These are phyloP conservation scores for Anthracocystis setariae DNA, from an alignment of 1,284 basidiomycete species.

Conservation along the genomic window DNA sequence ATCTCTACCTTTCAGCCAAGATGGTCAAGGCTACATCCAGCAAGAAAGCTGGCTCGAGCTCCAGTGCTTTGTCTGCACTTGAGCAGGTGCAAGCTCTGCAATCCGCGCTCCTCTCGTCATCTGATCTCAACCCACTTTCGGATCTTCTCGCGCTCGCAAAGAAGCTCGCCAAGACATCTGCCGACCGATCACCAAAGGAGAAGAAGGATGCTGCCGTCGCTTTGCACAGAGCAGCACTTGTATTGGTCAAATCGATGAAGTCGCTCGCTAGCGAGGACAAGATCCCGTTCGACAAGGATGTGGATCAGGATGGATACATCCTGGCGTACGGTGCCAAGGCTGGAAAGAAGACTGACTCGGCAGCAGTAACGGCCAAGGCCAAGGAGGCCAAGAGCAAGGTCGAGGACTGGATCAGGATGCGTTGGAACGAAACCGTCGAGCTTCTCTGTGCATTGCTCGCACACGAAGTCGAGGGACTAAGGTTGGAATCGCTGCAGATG, in stretches of 20 bases:
- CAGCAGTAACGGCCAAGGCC: constrained; percentile 5
- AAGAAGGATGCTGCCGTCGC: constrained; percentile 33
- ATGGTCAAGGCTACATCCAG: constrained; percentile 20
- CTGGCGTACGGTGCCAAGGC: constrained; percentile 29
- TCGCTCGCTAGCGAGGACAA: constrained; percentile 44
- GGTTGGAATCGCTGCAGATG: constrained; percentile 37
- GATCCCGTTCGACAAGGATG: constrained; percentile 40
- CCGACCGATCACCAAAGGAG: constrained; percentile 19
- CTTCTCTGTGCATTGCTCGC: constrained; percentile 50
- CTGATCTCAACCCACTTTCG: constrained; percentile 60
- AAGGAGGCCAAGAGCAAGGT: constrained; percentile 46
- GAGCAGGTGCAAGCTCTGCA: constrained; percentile 45
- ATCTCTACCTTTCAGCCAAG: not conserved
- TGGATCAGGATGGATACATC: constrained; percentile 42
- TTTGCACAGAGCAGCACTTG: constrained; percentile 24
- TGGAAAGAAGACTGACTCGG: constrained; percentile 8
- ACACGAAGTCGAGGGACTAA: constrained; percentile 35
- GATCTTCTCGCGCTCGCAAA: constrained; percentile 51
- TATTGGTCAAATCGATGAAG: constrained; percentile 41
- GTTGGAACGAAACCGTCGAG: constrained; percentile 59
- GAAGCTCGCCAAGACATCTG: constrained; percentile 17
- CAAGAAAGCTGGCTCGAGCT: constrained; percentile 27
- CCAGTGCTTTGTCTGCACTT: constrained; percentile 8
- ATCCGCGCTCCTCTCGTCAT: constrained; percentile 42
- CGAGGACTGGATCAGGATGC: constrained; percentile 55